Base-by-base conservation (phyloP, 208 protist species). In the Crithidia sp. region DNA sequence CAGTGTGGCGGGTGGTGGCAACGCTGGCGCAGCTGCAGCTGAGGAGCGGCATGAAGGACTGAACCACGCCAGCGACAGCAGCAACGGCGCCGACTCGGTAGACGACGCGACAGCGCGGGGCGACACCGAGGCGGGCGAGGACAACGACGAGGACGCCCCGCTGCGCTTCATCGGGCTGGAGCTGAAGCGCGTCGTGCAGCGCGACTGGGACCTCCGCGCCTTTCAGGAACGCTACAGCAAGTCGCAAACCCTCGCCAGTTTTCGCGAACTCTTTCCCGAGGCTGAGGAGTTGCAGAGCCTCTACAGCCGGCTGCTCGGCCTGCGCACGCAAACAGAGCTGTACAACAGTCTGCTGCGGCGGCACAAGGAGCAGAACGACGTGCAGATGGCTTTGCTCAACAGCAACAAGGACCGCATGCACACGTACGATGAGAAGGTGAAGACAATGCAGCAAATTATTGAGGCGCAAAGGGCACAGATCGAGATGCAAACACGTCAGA, bases 351-450 rank as follows among this genome's bases (percentile, higher is more conserved):
- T 96, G 19, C 84, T 96, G 37, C 81, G 81, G 5, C 91, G 92
- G 49, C 87, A 94, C 75, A 94, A 93, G 71, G 87, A 94, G 78
- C 88, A 94, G 69, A 91, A 92, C 79, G 91, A 96, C 67, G 88
- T 96, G 56, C 91, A 96, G 74, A 82, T 73, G 44, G 84, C 87
- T 3, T 81, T 96, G 52, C 76, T 94, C 17, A 78, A 86, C 61
- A 96, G 88, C 78, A 90, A 94, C 74, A 93, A 91, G 67, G 81
- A 88, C 41, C 88, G 91, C 52, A 92, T 96, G 70, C 54, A 74
- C 36, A 92, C 87, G 28, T 93, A 91, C 79, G 89, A 96, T 53
- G 87, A 92, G 63, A 96, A 94, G 66, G 61, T 96, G 16, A 62
- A 76, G 14, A 93, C 89, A 16, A 91, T 96, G 89, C 85, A 94